Conservation (phyloP, 352 stramenopile species). For the Phytophthora ohioensis region DNA sequence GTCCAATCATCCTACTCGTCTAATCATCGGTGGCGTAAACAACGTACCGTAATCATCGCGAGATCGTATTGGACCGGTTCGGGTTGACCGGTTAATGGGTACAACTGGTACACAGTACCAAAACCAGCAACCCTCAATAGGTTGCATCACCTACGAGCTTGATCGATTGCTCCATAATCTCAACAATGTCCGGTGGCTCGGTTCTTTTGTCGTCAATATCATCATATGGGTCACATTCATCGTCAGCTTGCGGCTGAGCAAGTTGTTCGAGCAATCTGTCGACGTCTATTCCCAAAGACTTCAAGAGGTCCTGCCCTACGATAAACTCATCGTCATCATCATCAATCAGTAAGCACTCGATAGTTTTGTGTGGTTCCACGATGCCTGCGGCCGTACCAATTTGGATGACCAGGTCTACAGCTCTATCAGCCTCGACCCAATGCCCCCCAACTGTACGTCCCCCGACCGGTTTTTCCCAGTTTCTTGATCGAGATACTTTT, state of each 20-base stretch:
- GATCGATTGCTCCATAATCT: constrained; percentile 4
- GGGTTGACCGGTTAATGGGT: no score
- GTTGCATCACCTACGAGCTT: not conserved
- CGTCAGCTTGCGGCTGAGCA: constrained; percentile 1
- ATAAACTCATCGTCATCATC: constrained; percentile 21
- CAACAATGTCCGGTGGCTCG: not conserved
- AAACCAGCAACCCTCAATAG: no score
- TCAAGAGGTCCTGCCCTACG: constrained; percentile 4
- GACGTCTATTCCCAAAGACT: constrained; percentile 12
- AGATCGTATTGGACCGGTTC: no score
- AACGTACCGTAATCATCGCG: no score
- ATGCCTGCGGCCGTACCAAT: not conserved
- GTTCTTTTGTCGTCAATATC: constrained; percentile 1
- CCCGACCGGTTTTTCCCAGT: no score
- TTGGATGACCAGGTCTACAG: constrained; percentile 4
- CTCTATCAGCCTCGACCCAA: constrained; percentile 6
- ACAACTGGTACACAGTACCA: no score
- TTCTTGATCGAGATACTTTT: no score
- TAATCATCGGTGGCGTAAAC: no score
- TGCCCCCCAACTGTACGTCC: constrained; percentile 10
- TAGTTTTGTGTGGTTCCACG: constrained; percentile 1
- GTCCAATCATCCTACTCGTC: no score
- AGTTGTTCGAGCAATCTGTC: constrained; percentile 10
- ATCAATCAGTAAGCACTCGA: constrained; percentile 8
- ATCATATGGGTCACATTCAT: constrained; percentile 6